phyloP scores from a whole-genome alignment of 2,329 filamentous ascomycete species.

The Emmonsia crescens region DNA sequence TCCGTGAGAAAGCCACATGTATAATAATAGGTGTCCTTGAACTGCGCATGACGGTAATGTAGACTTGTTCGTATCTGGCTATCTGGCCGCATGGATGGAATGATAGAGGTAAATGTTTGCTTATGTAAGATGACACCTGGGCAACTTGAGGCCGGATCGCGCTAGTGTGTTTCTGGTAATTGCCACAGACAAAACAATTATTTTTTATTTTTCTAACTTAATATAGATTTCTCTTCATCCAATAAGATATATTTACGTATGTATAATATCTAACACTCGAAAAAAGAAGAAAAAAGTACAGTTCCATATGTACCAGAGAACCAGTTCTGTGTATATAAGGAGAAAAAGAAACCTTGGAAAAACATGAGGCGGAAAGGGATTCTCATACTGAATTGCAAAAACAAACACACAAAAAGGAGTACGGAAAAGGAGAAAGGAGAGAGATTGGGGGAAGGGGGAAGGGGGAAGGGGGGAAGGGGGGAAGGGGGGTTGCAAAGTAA shows the following conservation, averaged over 20 bases:
- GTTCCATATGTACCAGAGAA: background rate
- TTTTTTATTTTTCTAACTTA: too few relatives aligned
- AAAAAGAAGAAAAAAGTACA: background rate
- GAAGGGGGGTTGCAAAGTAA: background rate
- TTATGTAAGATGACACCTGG: constrained; percentile 5
- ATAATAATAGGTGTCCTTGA: background rate
- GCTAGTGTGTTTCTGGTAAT: background rate
- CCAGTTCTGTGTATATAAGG: background rate
- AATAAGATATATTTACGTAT: background rate
- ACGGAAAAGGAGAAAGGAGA: too few relatives aligned
- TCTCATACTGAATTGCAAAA: background rate
- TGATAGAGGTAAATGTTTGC: background rate
- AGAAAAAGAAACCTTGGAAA: background rate
- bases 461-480: background rate
- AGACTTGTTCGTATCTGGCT: background rate
- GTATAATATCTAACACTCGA: background rate
- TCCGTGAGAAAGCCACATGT: background rate
- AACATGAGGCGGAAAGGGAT: background rate
- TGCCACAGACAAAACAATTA: too few relatives aligned
- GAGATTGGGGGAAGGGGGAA: too few relatives aligned
- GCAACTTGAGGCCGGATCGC: background rate
- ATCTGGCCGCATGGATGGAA: background rate
- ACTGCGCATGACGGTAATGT: background rate
- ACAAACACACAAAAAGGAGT: background rate
- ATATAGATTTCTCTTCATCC: too few relatives aligned